These are phyloP conservation scores for Candida argentea DNA, from an alignment of 805 yeast species.

Conservation along the genomic window DNA sequence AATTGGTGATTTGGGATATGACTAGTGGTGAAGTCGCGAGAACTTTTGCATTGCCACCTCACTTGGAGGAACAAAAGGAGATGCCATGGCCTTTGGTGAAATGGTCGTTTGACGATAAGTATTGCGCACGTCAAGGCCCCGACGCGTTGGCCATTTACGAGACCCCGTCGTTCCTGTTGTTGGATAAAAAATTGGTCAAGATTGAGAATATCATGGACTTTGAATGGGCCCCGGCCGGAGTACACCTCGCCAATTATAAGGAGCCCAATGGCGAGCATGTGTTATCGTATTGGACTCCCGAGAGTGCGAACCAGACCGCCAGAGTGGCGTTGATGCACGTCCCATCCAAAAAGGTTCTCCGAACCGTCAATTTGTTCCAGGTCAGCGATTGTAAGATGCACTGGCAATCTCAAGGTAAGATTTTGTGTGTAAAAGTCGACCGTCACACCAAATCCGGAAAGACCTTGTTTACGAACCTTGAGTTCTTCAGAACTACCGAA, in stretches of 20 bases:
- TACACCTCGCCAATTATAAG: constrained; percentile 48
- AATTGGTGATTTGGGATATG: constrained; percentile 88
- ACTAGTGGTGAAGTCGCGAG: constrained; percentile 73
- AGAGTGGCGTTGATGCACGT: constrained; percentile 85
- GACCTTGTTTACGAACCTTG: constrained; percentile 83
- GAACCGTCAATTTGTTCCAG: constrained; percentile 91
- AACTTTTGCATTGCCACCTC: constrained; percentile 83
- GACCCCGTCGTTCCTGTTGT: constrained; percentile 61
- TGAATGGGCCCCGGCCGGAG: constrained; percentile 90
- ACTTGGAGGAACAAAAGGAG: constrained; percentile 54
- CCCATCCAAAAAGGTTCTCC: constrained; percentile 70
- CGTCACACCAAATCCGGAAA: constrained; percentile 94
- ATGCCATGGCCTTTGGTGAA: constrained; percentile 94
- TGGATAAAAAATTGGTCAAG: constrained; percentile 79
- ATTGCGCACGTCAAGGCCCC: constrained; percentile 91
- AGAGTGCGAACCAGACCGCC: constrained; percentile 83
- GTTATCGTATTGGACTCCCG: constrained; percentile 96
- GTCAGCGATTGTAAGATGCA: constrained; percentile 82
- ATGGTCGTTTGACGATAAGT: constrained; percentile 90
- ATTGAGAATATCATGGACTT: constrained; percentile 82
- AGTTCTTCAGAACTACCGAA: constrained; percentile 80
- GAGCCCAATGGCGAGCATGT: constrained; percentile 50
- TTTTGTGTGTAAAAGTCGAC: constrained; percentile 87
- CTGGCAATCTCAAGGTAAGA: constrained; percentile 88
- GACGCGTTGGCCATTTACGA: constrained; percentile 89